These are phyloP conservation scores for Glarea lozoyensis DNA, from an alignment of 495 filamentous ascomycete species.

Conservation along the genomic window DNA sequence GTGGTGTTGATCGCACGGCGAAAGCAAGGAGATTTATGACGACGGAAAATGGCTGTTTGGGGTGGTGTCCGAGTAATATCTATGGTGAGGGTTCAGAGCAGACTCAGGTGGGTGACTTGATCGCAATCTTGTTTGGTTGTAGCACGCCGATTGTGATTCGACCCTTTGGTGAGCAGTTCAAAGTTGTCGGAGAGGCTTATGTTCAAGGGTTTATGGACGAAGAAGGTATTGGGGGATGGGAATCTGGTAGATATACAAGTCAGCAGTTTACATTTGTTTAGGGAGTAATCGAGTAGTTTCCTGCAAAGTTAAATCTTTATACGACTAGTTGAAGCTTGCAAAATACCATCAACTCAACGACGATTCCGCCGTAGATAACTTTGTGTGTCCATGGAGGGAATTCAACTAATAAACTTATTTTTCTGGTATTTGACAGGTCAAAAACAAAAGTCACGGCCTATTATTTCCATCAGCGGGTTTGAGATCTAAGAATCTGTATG, in stretches of 20 bases:
- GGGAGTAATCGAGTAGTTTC: too few relatives aligned
- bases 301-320: too few relatives aligned
- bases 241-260: not conserved
- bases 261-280: slow-evolving; percentile 4
- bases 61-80: slow-evolving; percentile 17
- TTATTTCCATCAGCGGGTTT: too few relatives aligned
- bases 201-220: slow-evolving; percentile 19
- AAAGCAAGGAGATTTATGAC: slow-evolving; percentile 16
- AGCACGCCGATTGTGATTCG: slow-evolving; percentile 18
- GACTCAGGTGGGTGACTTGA: slow-evolving; percentile 8
- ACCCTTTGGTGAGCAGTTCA: slow-evolving; percentile 6
- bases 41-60: slow-evolving; percentile 14
- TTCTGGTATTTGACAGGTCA: too few relatives aligned
- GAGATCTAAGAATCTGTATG: too few relatives aligned
- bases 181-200: slow-evolving; percentile 16
- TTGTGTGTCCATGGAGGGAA: too few relatives aligned
- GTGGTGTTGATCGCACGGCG: slow-evolving; percentile 4
- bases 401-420: too few relatives aligned
- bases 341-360: too few relatives aligned
- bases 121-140: slow-evolving; percentile 20
- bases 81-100: slow-evolving; percentile 1
- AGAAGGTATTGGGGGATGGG: slow-evolving; percentile 8
- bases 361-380: too few relatives aligned
- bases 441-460: too few relatives aligned
- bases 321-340: too few relatives aligned